A percentile compares a stretch with the other conserved stretches of the same genome.
These are phyloP conservation scores for Botrytis byssoidea DNA, from an alignment of 2,329 filamentous ascomycete species.

Conservation along the genomic window DNA sequence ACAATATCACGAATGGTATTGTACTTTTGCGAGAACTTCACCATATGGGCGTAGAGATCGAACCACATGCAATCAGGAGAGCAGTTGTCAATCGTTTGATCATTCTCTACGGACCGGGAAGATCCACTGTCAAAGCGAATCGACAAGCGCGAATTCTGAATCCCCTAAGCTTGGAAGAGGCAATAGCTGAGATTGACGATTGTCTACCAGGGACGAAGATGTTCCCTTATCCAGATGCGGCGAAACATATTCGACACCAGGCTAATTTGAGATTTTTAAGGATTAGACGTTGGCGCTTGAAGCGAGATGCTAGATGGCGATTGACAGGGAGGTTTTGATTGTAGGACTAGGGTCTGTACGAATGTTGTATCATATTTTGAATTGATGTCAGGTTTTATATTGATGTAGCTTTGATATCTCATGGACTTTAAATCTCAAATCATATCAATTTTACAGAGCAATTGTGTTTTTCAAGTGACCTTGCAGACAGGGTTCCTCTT, in stretches of 20 bases:
- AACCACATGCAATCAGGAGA: slow-evolving; percentile 23
- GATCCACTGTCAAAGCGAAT: slow-evolving; percentile 29
- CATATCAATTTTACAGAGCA: neutral
- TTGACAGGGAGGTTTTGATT: slow-evolving; percentile 4
- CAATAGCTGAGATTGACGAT: slow-evolving; percentile 28
- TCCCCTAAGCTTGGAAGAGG: slow-evolving; percentile 24
- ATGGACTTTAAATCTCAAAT: neutral
- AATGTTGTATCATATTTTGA: neutral
- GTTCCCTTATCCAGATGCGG: slow-evolving; percentile 7
- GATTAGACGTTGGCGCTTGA: neutral
- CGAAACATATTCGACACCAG: slow-evolving; percentile 7
- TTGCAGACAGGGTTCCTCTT: neutral
- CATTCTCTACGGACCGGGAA: slow-evolving; percentile 32
- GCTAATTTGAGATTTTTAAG: slow-evolving; percentile 3
- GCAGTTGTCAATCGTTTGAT: slow-evolving; percentile 34
- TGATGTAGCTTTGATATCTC: neutral
- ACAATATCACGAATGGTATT: slow-evolving; percentile 32
- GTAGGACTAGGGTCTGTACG: neutral
- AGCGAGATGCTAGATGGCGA: slow-evolving; percentile 2
- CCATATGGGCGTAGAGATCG: slow-evolving; percentile 28
- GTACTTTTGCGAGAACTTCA: slow-evolving; percentile 32
- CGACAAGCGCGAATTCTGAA: slow-evolving; percentile 21
- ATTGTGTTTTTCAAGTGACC: neutral
- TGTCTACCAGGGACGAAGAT: slow-evolving; percentile 27
- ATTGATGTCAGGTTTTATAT: neutral